Evolutionary conservation across 176 grass and related monocot species (phyloP).

Genomic region (Lolium rigidum): DNA sequence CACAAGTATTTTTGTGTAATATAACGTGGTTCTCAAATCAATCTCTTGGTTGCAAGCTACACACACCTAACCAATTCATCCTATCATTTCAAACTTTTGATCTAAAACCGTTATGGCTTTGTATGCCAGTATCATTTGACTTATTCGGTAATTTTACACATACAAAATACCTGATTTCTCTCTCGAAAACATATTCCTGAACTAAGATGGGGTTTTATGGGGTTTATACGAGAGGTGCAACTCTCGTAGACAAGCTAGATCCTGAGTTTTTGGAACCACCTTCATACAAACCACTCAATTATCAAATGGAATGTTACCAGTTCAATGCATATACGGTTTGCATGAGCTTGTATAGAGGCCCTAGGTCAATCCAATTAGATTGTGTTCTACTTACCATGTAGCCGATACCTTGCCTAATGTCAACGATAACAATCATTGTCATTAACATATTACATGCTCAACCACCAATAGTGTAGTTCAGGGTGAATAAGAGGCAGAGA

Average conservation of each 20-base stretch:
- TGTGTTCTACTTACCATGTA: too few relatives aligned
- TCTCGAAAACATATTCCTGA: too few relatives aligned
- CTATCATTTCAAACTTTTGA: not conserved
- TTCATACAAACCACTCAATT: not conserved
- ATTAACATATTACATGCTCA: too few relatives aligned
- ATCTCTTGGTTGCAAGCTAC: not conserved
- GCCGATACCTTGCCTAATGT: too few relatives aligned
- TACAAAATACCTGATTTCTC: too few relatives aligned
- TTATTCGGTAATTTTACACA: not conserved
- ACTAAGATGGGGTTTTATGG: not conserved
- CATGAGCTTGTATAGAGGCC: too few relatives aligned
- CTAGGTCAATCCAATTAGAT: too few relatives aligned
- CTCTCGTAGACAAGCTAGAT: not conserved
- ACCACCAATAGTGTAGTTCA: too few relatives aligned
- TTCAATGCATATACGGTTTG: too few relatives aligned
- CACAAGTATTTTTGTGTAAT: not conserved
- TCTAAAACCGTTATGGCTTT: not conserved
- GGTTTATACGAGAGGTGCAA: not conserved
- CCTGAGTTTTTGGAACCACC: not conserved
- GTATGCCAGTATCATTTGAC: not conserved
- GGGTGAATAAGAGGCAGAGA: too few relatives aligned
- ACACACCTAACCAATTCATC: not conserved
- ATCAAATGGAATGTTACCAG: not conserved
- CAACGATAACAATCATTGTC: too few relatives aligned
- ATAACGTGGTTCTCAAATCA: not conserved